Percentiles rank a stretch among this genome's conserved stretches.
Conservation (phyloP, 139 green algal genomes). For the Haematococcus sp. region DNA sequence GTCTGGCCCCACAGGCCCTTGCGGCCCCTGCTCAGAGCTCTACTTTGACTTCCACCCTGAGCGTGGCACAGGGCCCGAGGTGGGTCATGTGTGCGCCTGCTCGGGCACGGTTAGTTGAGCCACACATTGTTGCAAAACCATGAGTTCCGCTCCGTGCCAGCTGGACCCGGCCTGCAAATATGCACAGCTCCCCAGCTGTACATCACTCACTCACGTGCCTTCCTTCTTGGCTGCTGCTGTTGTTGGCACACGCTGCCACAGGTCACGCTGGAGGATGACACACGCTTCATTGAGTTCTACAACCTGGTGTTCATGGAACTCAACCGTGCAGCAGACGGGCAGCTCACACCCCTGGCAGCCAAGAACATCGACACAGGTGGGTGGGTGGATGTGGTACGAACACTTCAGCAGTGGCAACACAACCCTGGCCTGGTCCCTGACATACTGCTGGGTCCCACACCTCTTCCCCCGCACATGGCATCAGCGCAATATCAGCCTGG, state of each 20-base stretch:
- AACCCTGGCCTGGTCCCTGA: too few relatives aligned
- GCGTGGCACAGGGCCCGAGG: slow-evolving; percentile 40
- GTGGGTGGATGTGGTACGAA: too few relatives aligned
- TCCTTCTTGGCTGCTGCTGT: too few relatives aligned
- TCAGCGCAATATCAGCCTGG: too few relatives aligned
- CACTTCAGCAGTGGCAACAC: too few relatives aligned
- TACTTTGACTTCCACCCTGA: slow-evolving; percentile 96
- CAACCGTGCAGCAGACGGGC: slow-evolving; percentile 68
- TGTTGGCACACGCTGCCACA: too few relatives aligned
- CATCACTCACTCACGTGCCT: neutral
- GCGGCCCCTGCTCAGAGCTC: slow-evolving; percentile 93
- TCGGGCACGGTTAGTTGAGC: too few relatives aligned
- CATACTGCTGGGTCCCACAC: too few relatives aligned
- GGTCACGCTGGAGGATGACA: slow-evolving; percentile 68
- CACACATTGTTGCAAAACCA: too few relatives aligned
- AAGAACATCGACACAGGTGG: slow-evolving; percentile 97
- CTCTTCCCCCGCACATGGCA: too few relatives aligned
- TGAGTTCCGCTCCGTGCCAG: too few relatives aligned
- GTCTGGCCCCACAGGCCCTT: slow-evolving; percentile 82
- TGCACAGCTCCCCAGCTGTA: neutral
- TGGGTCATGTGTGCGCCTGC: neutral
- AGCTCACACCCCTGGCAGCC: slow-evolving; percentile 66
- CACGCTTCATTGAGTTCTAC: slow-evolving; percentile 59
- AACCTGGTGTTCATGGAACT: slow-evolving; percentile 83
- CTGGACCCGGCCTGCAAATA: neutral